A percentile compares a stretch with the other conserved stretches of the same genome.
phyloP scores from a whole-genome alignment of 2,329 filamentous ascomycete genomes.

The Neonectria sp. region DNA sequence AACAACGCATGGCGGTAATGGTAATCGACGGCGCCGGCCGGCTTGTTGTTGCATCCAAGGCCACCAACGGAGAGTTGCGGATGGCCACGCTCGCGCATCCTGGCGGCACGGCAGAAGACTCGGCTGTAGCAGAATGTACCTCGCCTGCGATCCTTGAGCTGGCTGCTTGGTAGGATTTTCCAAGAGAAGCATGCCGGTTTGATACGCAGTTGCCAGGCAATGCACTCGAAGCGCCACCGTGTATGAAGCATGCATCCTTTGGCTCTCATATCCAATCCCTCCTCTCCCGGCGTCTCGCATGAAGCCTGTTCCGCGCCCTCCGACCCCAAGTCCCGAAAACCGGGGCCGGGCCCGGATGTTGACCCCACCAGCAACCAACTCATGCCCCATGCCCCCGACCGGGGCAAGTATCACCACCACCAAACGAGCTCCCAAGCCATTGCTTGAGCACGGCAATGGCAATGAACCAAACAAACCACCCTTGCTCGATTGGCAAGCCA shows the following conservation, averaged over 20 bases:
- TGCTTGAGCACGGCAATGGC: constrained; percentile 6
- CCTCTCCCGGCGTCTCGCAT: constrained; percentile 5
- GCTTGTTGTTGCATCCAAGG: constrained; percentile 21
- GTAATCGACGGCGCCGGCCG: constrained; percentile 12
- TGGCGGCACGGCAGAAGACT: constrained; percentile 26
- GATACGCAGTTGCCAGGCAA: not conserved
- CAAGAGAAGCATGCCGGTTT: constrained; percentile 21
- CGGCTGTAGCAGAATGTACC: constrained; percentile 25
- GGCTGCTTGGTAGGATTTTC: constrained; percentile 2
- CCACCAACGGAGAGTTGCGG: constrained; percentile 5
- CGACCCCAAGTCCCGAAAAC: constrained; percentile 31
- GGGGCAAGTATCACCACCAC: constrained; percentile 14
- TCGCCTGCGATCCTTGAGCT: constrained; percentile 11
- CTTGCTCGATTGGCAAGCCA: constrained; percentile 28
- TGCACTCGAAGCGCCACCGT: constrained; percentile 20
- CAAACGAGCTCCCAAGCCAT: constrained; percentile 16
- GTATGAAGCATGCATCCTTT: constrained; percentile 1
- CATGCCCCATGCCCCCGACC: constrained; percentile 22
- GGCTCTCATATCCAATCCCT: constrained; percentile 2
- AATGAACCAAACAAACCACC: constrained; percentile 18
- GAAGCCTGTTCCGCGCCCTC: constrained; percentile 30
- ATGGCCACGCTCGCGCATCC: constrained; percentile 20
- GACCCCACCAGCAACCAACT: constrained; percentile 28
- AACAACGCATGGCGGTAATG: not conserved
- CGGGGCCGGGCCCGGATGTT: constrained; percentile 38